Conservation (phyloP, 805 yeast genomes). For the Yarrowia sp. region DNA sequence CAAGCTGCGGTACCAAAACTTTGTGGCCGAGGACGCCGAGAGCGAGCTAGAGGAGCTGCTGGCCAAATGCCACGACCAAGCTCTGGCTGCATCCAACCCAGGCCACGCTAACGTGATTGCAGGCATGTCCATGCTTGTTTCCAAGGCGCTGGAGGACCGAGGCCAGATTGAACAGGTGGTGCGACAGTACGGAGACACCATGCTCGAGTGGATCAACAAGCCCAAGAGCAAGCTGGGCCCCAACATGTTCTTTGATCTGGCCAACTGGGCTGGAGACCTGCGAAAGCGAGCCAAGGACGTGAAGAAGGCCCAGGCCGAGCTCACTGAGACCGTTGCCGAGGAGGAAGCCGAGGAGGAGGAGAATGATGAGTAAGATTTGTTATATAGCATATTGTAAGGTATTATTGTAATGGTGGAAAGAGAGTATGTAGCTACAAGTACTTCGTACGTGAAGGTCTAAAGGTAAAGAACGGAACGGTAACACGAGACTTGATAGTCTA, state of each 20-base stretch:
- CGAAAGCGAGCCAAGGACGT: constrained; percentile 22
- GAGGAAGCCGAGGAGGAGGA: constrained; percentile 30
- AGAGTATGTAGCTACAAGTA: too few relatives aligned
- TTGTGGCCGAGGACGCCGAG: constrained; percentile 45
- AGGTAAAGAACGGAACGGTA: too few relatives aligned
- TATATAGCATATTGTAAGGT: background rate
- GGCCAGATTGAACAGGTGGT: constrained; percentile 51
- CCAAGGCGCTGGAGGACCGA: constrained; percentile 56
- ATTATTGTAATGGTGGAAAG: too few relatives aligned
- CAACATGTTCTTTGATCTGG: constrained; percentile 72
- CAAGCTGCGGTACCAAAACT: constrained; percentile 53
- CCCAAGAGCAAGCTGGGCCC: constrained; percentile 58
- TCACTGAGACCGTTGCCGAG: constrained; percentile 3
- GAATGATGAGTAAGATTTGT: constrained; percentile 16
- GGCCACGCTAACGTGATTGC: constrained; percentile 36
- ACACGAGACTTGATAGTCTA: too few relatives aligned
- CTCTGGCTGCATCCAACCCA: constrained; percentile 53
- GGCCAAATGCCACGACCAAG: constrained; percentile 52
- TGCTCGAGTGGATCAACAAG: constrained; percentile 67
- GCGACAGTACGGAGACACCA: constrained; percentile 61
- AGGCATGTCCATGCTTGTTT: constrained; percentile 60
- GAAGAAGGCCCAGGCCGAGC: constrained; percentile 13
- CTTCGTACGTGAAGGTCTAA: too few relatives aligned
- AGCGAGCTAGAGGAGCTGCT: constrained; percentile 39
- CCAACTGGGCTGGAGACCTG: constrained; percentile 66